A percentile compares a stretch with the other conserved stretches of the same genome.
These are phyloP conservation scores for Chalciporus pseudorubinellus DNA, from an alignment of 768 basidiomycete genomes.

Conservation along the genomic window DNA sequence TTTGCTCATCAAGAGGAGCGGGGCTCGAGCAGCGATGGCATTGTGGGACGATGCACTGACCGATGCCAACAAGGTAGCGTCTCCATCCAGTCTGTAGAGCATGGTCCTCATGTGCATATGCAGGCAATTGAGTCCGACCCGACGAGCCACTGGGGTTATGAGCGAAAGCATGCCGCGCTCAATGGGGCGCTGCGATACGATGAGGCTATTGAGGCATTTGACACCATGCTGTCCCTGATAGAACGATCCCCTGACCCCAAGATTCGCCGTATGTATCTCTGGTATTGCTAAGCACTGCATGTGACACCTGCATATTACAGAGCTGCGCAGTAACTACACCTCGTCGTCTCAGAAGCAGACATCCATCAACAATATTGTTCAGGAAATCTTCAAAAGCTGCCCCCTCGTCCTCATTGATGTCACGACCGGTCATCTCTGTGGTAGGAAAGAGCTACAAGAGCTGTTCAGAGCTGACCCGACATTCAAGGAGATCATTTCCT, in stretches of 20 bases:
- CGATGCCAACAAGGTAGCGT: conserved; percentile 6
- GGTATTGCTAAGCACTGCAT: no score
- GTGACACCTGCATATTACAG: not conserved
- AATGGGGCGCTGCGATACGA: not conserved
- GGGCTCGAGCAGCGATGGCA: conserved; percentile 1
- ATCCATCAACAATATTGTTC: not conserved
- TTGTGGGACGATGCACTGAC: conserved; percentile 8
- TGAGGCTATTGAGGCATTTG: conserved; percentile 1
- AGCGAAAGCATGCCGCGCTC: not conserved
- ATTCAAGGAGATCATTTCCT: not conserved
- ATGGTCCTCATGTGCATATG: not conserved
- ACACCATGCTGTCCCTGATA: conserved; percentile 2
- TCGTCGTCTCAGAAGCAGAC: not conserved
- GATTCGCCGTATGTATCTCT: conserved; percentile 3
- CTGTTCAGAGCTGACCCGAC: not conserved
- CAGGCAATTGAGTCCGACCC: conserved; percentile 1
- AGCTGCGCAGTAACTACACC: not conserved
- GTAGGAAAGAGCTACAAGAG: no score
- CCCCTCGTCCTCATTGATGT: conserved; percentile 10
- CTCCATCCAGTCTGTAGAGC: not conserved
- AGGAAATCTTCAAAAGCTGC: not conserved
- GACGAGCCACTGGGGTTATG: not conserved
- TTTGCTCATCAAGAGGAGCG: conserved; percentile 5
- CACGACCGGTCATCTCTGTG: not conserved
- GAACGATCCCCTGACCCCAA: not conserved